A percentile compares a stretch with the other conserved stretches of the same genome.
phyloP scores from a whole-genome alignment of 2,329 filamentous ascomycete genomes.

The Penicillium carneum region DNA sequence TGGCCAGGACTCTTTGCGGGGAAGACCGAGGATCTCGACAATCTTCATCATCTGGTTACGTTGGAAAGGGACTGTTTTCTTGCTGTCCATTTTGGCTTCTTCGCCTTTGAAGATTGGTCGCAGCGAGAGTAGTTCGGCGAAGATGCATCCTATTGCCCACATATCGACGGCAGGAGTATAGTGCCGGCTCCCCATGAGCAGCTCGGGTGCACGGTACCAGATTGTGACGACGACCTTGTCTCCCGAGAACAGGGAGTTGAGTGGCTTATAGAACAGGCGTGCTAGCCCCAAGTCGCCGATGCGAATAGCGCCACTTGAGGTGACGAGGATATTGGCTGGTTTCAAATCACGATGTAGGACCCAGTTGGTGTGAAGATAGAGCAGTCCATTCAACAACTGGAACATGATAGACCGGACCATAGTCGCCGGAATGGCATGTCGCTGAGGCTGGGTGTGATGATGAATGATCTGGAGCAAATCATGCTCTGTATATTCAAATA shows the following conservation, averaged over 20 bases:
- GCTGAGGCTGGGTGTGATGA: conserved; percentile 87
- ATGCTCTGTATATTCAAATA: conserved; percentile 98
- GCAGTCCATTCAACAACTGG: conserved; percentile 90
- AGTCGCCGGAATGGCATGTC: conserved; percentile 84
- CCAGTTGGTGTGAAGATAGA: conserved; percentile 96
- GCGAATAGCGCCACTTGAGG: conserved; percentile 84
- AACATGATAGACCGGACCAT: conserved; percentile 95
- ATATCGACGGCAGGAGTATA: conserved; percentile 97
- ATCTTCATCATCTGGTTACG: conserved; percentile 99
- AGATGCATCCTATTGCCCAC: conserved; percentile 98
- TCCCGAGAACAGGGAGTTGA: conserved; percentile 88
- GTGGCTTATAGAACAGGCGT: conserved; percentile 88
- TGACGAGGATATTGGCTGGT: conserved; percentile 98
- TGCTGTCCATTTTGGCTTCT: conserved; percentile 97
- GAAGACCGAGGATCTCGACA: conserved; percentile 91
- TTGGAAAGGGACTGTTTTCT: conserved; percentile 97
- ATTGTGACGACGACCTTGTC: conserved; percentile 99
- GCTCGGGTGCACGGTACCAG: conserved; percentile 95
- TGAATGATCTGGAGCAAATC: conserved; percentile 97
- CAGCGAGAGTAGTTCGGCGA: conserved; percentile 87
- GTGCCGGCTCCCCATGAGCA: conserved; percentile 89
- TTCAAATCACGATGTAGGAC: conserved; percentile 96
- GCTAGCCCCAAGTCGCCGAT: conserved; percentile 94
- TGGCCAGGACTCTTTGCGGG: conserved; percentile 88
- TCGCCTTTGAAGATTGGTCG: conserved; percentile 98